Percentiles rank a stretch among this genome's conserved stretches.
Evolutionary conservation across 2,329 filamentous ascomycete genomes (phyloP).

Genomic region (Penicillium brasilianum): DNA sequence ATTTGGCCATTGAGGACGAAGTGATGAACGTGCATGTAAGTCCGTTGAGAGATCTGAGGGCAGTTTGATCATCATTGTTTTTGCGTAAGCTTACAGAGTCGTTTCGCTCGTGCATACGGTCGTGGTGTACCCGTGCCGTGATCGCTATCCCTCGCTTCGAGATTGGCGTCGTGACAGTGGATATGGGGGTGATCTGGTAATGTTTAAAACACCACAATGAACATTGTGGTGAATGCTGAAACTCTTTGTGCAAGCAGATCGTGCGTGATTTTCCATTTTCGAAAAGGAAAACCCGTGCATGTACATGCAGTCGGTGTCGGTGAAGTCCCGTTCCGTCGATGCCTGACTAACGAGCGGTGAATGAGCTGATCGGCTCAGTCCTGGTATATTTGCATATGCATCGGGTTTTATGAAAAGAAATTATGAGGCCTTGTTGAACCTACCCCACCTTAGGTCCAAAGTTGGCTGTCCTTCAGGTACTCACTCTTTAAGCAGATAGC

Average conservation of each 20-base stretch:
- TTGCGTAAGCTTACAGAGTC: not conserved
- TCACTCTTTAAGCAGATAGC: too few relatives aligned
- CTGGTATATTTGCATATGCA: not conserved
- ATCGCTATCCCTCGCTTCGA: slow-evolving; percentile 14
- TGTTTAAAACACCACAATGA: not conserved
- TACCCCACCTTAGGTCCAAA: not conserved
- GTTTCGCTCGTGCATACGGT: not conserved
- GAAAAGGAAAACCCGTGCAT: not conserved
- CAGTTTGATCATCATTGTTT: not conserved
- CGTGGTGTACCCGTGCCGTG: not conserved
- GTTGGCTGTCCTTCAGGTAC: not conserved
- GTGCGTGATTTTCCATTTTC: slow-evolving; percentile 10
- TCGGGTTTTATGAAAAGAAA: too few relatives aligned
- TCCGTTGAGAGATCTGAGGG: too few relatives aligned
- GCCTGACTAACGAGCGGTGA: slow-evolving; percentile 14
- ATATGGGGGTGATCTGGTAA: slow-evolving; percentile 2
- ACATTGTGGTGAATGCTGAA: not conserved
- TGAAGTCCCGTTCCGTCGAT: slow-evolving; percentile 4
- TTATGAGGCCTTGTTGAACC: too few relatives aligned
- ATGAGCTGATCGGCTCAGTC: not conserved
- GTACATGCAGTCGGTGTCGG: slow-evolving; percentile 11
- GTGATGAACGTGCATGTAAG: not conserved
- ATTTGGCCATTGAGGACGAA: not conserved
- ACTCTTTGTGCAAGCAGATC: not conserved
- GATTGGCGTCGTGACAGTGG: not conserved